These are phyloP conservation scores for Amanita pallidorosea DNA, from an alignment of 768 basidiomycete species.

Conservation along the genomic window DNA sequence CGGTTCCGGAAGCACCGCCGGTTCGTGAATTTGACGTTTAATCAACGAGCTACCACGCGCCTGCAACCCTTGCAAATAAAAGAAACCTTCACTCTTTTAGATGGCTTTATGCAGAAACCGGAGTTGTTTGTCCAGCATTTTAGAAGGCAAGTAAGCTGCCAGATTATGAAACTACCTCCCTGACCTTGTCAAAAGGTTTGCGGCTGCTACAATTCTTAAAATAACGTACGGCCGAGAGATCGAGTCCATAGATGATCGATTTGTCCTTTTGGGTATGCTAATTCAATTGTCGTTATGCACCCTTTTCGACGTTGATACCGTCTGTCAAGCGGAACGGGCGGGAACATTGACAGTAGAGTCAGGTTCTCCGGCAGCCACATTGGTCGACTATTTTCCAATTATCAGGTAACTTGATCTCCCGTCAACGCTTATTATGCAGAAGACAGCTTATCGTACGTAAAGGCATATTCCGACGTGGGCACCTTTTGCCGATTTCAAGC, in stretches of 20 bases:
- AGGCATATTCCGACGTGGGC: slow-evolving; percentile 42
- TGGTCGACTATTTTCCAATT: slow-evolving; percentile 40
- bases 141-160: slow-evolving; percentile 20
- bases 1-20: slow-evolving; percentile 42
- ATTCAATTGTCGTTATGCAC: background rate
- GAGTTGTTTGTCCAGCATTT: slow-evolving; percentile 30
- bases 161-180: background rate
- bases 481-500: slow-evolving; percentile 36
- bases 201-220: slow-evolving; percentile 36
- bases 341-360: slow-evolving; percentile 33
- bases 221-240: slow-evolving; percentile 39
- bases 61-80: slow-evolving; percentile 32
- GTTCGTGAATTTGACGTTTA: slow-evolving; percentile 39
- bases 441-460: background rate
- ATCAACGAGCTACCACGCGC: slow-evolving; percentile 26
- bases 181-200: slow-evolving; percentile 22
- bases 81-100: slow-evolving; percentile 30
- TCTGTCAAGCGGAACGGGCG: slow-evolving; percentile 29
- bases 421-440: slow-evolving; percentile 5
- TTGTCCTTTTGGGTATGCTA: slow-evolving; percentile 30
- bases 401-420: slow-evolving; percentile 22
- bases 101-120: slow-evolving; percentile 26
- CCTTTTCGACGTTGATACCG: slow-evolving; percentile 4
- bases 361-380: slow-evolving; percentile 32
- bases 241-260: slow-evolving; percentile 29